phyloP scores from a whole-genome alignment of 106 monocot genomes.

The Cymbidium sinense region DNA sequence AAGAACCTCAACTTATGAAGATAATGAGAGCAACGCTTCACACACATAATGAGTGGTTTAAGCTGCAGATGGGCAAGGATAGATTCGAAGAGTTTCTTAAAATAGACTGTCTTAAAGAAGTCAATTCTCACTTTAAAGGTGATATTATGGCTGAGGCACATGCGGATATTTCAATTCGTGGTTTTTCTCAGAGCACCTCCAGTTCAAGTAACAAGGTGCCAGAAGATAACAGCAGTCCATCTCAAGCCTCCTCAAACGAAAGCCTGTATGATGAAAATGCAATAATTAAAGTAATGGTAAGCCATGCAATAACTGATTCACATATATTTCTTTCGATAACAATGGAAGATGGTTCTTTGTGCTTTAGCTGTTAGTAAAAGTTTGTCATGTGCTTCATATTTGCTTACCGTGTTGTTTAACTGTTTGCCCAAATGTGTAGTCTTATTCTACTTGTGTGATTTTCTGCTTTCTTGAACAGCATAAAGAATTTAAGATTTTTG shows the following conservation, averaged over 20 bases:
- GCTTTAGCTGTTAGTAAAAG: background rate
- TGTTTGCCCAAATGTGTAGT: background rate
- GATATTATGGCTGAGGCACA: slow-evolving; percentile 18
- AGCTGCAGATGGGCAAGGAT: slow-evolving; percentile 97
- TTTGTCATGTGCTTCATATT: background rate
- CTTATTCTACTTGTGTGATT: background rate
- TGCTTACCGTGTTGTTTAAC: background rate
- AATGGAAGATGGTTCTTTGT: background rate
- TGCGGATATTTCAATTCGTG: slow-evolving; percentile 34
- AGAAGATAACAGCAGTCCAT: slow-evolving; percentile 60
- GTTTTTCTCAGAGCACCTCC: slow-evolving; percentile 45
- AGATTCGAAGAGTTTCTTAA: slow-evolving; percentile 76
- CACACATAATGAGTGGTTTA: slow-evolving; percentile 92
- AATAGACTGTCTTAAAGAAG: slow-evolving; percentile 70
- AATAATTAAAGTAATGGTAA: slow-evolving; percentile 96
- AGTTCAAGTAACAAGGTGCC: slow-evolving; percentile 48
- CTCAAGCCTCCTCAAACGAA: slow-evolving; percentile 46
- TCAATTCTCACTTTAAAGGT: slow-evolving; percentile 20
- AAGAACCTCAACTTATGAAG: slow-evolving; percentile 95
- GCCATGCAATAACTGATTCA: slow-evolving; percentile 10
- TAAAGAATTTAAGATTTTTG: no score
- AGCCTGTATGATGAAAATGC: slow-evolving; percentile 66
- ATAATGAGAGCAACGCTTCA: slow-evolving; percentile 79
- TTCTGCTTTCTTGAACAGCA: no score
- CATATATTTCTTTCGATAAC: background rate